Conservation (phyloP, 1,284 basidiomycete genomes). For the Leccinum fallax region DNA sequence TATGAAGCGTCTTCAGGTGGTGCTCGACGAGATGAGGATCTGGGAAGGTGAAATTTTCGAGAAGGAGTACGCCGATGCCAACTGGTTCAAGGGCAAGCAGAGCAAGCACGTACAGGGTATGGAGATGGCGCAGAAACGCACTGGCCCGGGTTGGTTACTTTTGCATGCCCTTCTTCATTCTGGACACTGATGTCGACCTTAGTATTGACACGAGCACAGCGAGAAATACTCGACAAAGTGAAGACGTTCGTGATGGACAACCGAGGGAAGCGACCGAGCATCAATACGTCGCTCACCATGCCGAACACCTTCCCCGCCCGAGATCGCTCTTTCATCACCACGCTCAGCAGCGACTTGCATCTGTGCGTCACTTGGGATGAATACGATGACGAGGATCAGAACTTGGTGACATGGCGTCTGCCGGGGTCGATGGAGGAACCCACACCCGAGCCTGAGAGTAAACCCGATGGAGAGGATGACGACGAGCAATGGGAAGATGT, state of each 20-base stretch:
- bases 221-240: constrained; percentile 76
- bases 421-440: constrained; percentile 52
- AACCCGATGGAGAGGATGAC: constrained; percentile 29
- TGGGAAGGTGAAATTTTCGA: constrained; percentile 92
- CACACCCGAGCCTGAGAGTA: constrained; percentile 31
- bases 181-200: neutral
- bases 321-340: constrained; percentile 77
- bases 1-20: constrained; percentile 78
- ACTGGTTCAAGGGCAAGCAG: constrained; percentile 92
- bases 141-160: constrained; percentile 50
- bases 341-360: constrained; percentile 75
- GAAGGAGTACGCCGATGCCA: constrained; percentile 85
- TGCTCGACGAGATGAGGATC: constrained; percentile 85
- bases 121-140: constrained; percentile 51
- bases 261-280: constrained; percentile 42
- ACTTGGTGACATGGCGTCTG: constrained; percentile 65
- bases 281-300: constrained; percentile 56
- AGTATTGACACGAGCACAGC: constrained; percentile 77
- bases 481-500: constrained; percentile 49
- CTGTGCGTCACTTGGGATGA: constrained; percentile 87
- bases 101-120: constrained; percentile 66
- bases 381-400: constrained; percentile 82
- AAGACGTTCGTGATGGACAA: constrained; percentile 71
- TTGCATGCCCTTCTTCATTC: neutral
- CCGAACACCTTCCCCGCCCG: constrained; percentile 77